Conservation (phyloP, 2,329 filamentous ascomycete genomes). For the Fusarium caatingaense region DNA sequence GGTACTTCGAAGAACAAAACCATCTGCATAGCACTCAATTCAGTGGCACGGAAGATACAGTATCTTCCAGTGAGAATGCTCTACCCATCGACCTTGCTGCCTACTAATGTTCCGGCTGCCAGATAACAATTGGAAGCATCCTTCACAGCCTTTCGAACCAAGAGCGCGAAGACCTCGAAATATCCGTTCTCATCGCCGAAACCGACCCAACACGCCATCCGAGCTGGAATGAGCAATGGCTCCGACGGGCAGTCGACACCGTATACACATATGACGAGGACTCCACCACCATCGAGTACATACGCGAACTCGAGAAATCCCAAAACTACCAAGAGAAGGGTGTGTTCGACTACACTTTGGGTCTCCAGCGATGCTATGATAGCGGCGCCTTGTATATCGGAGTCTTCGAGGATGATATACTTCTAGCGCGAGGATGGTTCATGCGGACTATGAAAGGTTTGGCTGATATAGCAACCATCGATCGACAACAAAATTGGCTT, state of each 20-base stretch:
- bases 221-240: conserved; percentile 17
- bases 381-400: conserved; percentile 14
- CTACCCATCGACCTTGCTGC: accelerated
- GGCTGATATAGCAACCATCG: not conserved
- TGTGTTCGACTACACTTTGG: conserved; percentile 9
- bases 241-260: conserved; percentile 7
- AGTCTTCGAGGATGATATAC: conserved; percentile 23
- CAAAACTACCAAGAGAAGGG: conserved; percentile 20
- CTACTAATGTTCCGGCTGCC: not conserved
- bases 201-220: conserved; percentile 16
- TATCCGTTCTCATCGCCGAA: conserved; percentile 22
- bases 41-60: conserved; percentile 18
- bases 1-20: not conserved
- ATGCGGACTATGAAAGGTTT: not conserved
- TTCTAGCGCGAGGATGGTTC: conserved; percentile 18
- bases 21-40: conserved; percentile 14
- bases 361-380: conserved; percentile 11
- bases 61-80: conserved; percentile 8
- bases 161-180: conserved; percentile 18
- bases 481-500: not conserved
- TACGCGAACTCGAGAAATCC: not conserved
- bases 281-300: not conserved
- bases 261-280: conserved; percentile 14
- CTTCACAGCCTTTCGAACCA: conserved; percentile 6
- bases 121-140: conserved; percentile 25